Evolutionary conservation across 371 early-diverging fungal species (phyloP).

Genomic region (Enterospora canceri): DNA sequence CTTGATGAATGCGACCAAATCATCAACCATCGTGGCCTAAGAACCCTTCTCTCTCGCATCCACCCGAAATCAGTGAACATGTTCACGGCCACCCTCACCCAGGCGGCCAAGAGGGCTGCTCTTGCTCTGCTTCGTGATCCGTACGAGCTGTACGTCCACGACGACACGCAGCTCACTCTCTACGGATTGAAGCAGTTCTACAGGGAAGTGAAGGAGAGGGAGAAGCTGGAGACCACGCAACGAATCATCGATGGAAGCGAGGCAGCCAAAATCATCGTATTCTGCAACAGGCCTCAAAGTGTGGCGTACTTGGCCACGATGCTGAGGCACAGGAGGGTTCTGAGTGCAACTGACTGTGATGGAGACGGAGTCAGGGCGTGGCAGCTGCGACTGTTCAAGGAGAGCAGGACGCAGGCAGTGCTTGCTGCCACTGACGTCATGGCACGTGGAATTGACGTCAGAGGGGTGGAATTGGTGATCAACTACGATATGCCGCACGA

Average conservation of each 20-base stretch:
- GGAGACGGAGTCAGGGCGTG: neutral
- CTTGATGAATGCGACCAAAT: neutral
- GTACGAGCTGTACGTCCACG: slow-evolving; percentile 92
- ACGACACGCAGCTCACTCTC: slow-evolving; percentile 71
- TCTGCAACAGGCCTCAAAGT: slow-evolving; percentile 7
- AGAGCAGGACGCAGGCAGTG: too few species aligned
- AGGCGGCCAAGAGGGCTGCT: neutral
- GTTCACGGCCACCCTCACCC: neutral
- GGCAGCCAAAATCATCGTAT: neutral
- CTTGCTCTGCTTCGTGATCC: slow-evolving; percentile 76
- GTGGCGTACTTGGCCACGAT: neutral
- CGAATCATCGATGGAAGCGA: neutral
- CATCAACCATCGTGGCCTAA: neutral
- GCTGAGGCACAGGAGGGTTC: neutral
- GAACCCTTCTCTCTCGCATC: neutral
- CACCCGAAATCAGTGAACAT: neutral
- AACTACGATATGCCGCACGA: slow-evolving; percentile 97
- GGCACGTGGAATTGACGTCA: slow-evolving; percentile 95
- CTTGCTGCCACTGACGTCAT: slow-evolving; percentile 64
- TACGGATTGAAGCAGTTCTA: slow-evolving; percentile 95
- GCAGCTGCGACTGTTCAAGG: too few species aligned
- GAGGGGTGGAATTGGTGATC: slow-evolving; percentile 93
- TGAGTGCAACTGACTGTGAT: neutral
- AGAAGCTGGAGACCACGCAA: slow-evolving; percentile 88
- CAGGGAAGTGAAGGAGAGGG: slow-evolving; percentile 83